Evolutionary conservation across 192 early-diverging fungal species (phyloP).

Genomic region (Coemansia sp.): DNA sequence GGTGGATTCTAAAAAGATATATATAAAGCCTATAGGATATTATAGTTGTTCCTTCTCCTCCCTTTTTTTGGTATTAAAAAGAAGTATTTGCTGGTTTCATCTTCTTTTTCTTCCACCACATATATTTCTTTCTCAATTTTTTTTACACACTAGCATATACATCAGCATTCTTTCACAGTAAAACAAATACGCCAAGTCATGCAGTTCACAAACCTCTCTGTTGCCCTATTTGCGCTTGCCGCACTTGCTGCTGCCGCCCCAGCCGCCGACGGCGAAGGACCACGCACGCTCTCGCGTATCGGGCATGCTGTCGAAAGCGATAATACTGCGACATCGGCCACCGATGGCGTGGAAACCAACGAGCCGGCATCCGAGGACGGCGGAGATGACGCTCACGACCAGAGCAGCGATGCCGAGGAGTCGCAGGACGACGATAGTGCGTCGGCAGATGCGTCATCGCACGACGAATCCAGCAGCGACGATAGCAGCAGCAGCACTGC

Average conservation of each 20-base stretch:
- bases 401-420: neutral
- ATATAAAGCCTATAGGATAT: too few relatives aligned
- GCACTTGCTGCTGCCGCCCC: slow-evolving; percentile 14
- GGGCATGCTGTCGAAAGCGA: slow-evolving; percentile 13
- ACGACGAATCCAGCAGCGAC: neutral
- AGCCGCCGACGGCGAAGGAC: slow-evolving; percentile 2
- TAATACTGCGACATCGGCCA: neutral
- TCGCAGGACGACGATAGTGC: neutral
- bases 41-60: too few relatives aligned
- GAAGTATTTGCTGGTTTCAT: neutral
- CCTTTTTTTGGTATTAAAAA: too few relatives aligned
- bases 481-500: neutral
- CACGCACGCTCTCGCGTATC: slow-evolving; percentile 12
- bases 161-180: neutral
- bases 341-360: neutral
- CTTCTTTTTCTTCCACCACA: neutral
- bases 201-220: slow-evolving; percentile 29
- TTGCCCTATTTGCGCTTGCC: slow-evolving; percentile 21
- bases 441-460: too few relatives aligned
- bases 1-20: neutral
- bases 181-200: slow-evolving; percentile 11
- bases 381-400: neutral
- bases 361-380: neutral
- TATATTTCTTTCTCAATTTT: neutral
- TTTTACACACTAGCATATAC: slow-evolving; percentile 3